These are phyloP conservation scores for Blastobotrys terrestris DNA, from an alignment of 805 yeast genomes.

Conservation along the genomic window DNA sequence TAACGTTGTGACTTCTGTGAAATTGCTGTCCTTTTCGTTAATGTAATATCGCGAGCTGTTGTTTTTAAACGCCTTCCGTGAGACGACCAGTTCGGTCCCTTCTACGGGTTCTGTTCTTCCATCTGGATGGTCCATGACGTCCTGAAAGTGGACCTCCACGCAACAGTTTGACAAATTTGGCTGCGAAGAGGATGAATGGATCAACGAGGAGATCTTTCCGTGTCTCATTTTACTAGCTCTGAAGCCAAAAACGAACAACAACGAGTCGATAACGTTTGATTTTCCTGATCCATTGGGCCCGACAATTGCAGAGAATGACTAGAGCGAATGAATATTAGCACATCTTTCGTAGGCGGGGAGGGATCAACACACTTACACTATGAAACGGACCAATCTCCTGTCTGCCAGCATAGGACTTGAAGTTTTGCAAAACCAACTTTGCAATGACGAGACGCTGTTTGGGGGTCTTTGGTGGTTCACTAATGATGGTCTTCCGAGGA, in stretches of 20 bases:
- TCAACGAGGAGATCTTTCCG: constrained; percentile 83
- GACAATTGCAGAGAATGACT: constrained; percentile 92
- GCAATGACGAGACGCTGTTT: constrained; percentile 61
- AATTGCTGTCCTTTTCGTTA: constrained; percentile 62
- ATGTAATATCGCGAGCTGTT: constrained; percentile 75
- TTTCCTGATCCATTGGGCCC: constrained; percentile 99
- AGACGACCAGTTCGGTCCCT: constrained; percentile 56
- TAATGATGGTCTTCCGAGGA: background rate
- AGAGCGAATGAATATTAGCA: too few species aligned
- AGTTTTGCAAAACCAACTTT: constrained; percentile 68
- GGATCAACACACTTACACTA: constrained; percentile 24
- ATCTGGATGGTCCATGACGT: constrained; percentile 55
- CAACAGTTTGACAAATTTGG: constrained; percentile 68
- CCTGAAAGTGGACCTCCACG: constrained; percentile 84
- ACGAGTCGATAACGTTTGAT: constrained; percentile 93
- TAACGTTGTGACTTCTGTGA: constrained; percentile 69
- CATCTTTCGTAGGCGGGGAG: too few species aligned
- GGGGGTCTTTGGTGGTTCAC: constrained; percentile 11
- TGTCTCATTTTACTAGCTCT: constrained; percentile 97
- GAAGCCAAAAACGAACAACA: constrained; percentile 94
- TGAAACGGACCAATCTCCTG: constrained; percentile 95
- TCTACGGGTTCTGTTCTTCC: constrained; percentile 43
- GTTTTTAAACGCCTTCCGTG: constrained; percentile 72
- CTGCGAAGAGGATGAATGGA: constrained; percentile 78
- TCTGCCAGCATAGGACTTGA: constrained; percentile 91